These are phyloP conservation scores for Backusella westeae DNA, from an alignment of 192 early-diverging fungal genomes.

Conservation along the genomic window DNA sequence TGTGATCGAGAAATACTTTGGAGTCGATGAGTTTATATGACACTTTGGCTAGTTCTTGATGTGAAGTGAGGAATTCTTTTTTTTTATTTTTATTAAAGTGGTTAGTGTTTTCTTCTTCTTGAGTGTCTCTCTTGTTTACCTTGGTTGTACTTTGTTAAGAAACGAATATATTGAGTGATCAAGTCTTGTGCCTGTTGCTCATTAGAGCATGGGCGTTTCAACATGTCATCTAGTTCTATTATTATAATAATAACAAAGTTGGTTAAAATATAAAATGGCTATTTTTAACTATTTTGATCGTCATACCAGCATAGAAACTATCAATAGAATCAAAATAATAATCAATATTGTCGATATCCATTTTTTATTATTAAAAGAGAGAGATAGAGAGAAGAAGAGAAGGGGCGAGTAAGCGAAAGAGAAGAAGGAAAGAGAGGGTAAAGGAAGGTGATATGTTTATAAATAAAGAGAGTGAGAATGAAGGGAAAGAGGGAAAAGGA, in stretches of 20 bases:
- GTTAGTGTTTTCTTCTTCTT: neutral
- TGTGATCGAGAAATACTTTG: slow-evolving; percentile 39
- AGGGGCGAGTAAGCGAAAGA: neutral
- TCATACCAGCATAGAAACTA: slow-evolving; percentile 34
- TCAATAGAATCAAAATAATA: slow-evolving; percentile 35
- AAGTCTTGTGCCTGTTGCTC: slow-evolving; percentile 19
- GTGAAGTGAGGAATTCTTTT: slow-evolving; percentile 48
- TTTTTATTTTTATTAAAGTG: slow-evolving; percentile 22
- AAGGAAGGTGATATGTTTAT: neutral
- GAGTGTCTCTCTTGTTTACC: slow-evolving; percentile 9
- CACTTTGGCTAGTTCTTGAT: slow-evolving; percentile 38
- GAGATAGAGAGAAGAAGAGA: neutral
- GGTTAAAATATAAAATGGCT: neutral
- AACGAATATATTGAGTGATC: slow-evolving; percentile 23
- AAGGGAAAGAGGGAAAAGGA: slow-evolving; percentile 3
- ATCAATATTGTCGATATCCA: slow-evolving; percentile 24
- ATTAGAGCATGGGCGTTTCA: slow-evolving; percentile 3
- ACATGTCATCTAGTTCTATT: slow-evolving; percentile 35
- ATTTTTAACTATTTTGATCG: neutral
- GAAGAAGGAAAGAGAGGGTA: neutral
- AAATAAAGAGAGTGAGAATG: neutral
- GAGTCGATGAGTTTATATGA: slow-evolving; percentile 54
- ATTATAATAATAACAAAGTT: neutral
- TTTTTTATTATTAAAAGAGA: neutral
- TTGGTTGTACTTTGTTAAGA: slow-evolving; percentile 29